A percentile compares a stretch with the other conserved stretches of the same genome.
Conservation (phyloP, 139 green algal species). For the Micromonas pusilla region DNA sequence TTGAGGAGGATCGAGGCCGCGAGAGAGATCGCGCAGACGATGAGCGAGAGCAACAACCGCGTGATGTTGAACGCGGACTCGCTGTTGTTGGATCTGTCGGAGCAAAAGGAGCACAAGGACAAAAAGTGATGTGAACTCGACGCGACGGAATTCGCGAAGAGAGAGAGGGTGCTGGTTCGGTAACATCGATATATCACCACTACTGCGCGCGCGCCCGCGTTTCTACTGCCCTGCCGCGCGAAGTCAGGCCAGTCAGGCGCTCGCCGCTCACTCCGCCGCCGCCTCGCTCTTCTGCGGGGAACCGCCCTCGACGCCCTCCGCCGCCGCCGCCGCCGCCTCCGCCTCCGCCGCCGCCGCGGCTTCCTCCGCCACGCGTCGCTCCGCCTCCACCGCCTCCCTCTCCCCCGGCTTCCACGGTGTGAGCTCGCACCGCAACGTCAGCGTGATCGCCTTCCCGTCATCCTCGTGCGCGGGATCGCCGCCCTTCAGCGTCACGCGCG, state of each 20-base stretch:
- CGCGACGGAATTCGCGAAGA: too few relatives aligned
- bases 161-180: too few relatives aligned
- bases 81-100: conserved; percentile 83
- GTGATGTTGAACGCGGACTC: conserved; percentile 87
- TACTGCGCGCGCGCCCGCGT: too few relatives aligned
- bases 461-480: not conserved
- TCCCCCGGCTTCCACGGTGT: too few relatives aligned
- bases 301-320: not conserved
- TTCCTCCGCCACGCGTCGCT: not conserved
- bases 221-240: too few relatives aligned
- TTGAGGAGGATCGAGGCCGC: conserved; percentile 91
- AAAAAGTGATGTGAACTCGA: too few relatives aligned
- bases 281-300: not conserved
- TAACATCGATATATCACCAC: too few relatives aligned
- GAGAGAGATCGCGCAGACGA: conserved; percentile 81
- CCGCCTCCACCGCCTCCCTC: too few relatives aligned
- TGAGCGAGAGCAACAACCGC: conserved; percentile 71
- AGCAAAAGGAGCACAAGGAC: not conserved
- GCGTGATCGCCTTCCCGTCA: not conserved
- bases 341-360: not conserved
- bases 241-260: too few relatives aligned
- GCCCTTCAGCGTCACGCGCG: not conserved
- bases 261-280: too few relatives aligned
- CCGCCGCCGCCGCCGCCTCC: too few relatives aligned
- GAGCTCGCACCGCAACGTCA: not conserved